phyloP scores from a whole-genome alignment of 2,329 filamentous ascomycete genomes.

The Drechslerella coelobrocha region DNA sequence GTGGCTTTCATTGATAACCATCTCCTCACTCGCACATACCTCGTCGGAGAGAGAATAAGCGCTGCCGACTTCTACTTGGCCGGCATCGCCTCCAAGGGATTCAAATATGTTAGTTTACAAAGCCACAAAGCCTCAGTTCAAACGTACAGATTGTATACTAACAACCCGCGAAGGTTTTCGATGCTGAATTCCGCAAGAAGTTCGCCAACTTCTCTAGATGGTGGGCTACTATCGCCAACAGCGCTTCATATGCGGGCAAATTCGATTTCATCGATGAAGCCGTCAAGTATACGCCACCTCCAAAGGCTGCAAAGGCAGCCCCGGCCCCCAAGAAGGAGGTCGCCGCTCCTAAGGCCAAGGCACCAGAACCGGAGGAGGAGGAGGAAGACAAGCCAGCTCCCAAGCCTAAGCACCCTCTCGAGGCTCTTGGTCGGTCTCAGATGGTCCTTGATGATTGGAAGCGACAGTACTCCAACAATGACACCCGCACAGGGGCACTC shows the following conservation, averaged over 20 bases:
- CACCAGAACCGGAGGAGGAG: conserved; percentile 62
- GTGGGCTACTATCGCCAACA: conserved; percentile 93
- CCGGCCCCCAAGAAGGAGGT: conserved; percentile 61
- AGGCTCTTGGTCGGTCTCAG: conserved; percentile 78
- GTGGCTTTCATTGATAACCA: conserved; percentile 82
- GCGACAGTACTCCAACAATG: conserved; percentile 97
- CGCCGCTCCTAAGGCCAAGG: conserved; percentile 58
- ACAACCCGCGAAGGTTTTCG: conserved; percentile 68
- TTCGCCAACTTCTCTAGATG: conserved; percentile 89
- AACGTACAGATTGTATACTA: conserved; percentile 6
- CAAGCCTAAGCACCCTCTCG: conserved; percentile 97
- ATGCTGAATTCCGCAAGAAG: conserved; percentile 82
- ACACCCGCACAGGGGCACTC: conserved; percentile 79
- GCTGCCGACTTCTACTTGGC: conserved; percentile 90
- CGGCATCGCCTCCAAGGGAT: conserved; percentile 81
- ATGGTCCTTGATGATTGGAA: conserved; percentile 96
- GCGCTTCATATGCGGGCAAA: conserved; percentile 81
- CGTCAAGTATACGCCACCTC: conserved; percentile 70
- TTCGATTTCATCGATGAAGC: conserved; percentile 81
- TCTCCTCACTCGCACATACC: conserved; percentile 91
- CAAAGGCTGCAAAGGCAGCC: conserved; percentile 64
- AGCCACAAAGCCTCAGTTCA: not conserved
- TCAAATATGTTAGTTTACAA: conserved; percentile 69
- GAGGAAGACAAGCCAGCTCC: conserved; percentile 68
- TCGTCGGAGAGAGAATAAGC: conserved; percentile 96